Conservation (phyloP, 495 filamentous ascomycete species). For the Penicillium samsonianum region DNA sequence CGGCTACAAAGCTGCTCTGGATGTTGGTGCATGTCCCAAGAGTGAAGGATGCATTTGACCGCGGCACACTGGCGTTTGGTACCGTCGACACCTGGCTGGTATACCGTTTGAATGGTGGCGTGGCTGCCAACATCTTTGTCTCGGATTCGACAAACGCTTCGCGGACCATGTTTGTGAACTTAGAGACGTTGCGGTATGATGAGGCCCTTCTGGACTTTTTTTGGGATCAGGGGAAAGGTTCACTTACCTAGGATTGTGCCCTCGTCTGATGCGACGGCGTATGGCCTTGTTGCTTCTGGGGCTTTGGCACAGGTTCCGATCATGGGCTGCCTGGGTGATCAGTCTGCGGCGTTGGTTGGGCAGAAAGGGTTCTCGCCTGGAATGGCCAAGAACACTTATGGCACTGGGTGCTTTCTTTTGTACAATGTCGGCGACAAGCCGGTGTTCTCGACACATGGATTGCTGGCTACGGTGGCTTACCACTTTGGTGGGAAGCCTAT, state of each 20-base stretch:
- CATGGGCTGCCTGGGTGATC: conserved; percentile 87
- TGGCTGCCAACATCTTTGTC: conserved; percentile 68
- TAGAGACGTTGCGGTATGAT: conserved; percentile 83
- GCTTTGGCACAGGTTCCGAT: conserved; percentile 70
- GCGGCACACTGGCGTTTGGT: conserved; percentile 79
- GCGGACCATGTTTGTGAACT: conserved; percentile 94
- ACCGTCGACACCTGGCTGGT: conserved; percentile 94
- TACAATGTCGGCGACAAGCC: conserved; percentile 92
- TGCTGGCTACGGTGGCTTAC: conserved; percentile 81
- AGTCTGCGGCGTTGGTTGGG: conserved; percentile 89
- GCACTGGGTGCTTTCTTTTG: conserved; percentile 91
- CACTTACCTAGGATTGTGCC: conserved; percentile 82
- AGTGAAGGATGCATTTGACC: conserved; percentile 76
- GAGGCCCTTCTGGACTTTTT: conserved; percentile 79
- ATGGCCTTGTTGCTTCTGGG: conserved; percentile 67
- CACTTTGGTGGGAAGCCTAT: conserved; percentile 74
- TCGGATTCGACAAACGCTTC: conserved; percentile 94
- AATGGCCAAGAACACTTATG: conserved; percentile 94
- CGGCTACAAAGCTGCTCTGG: conserved; percentile 88
- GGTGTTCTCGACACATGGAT: conserved; percentile 86
- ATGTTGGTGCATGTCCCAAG: conserved; percentile 70
- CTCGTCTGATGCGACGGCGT: conserved; percentile 74
- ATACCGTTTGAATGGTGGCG: conserved; percentile 84
- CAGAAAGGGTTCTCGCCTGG: conserved; percentile 89
- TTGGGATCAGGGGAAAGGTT: conserved; percentile 70